These are phyloP conservation scores for Cajanus cajan DNA, from an alignment of 306 rosid species.

Conservation along the genomic window DNA sequence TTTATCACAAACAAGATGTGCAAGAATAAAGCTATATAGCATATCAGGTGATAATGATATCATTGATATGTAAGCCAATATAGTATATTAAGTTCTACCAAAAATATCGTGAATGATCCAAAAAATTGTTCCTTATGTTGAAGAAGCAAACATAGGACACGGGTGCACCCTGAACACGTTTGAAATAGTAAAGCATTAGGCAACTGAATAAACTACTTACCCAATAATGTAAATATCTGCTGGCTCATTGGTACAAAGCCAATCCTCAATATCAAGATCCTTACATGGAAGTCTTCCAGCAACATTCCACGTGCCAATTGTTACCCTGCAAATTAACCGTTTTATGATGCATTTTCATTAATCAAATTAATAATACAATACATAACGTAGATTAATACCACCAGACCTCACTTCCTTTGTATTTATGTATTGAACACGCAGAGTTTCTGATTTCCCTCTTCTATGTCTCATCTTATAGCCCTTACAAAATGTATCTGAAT, in stretches of 20 bases:
- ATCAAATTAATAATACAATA: conserved; percentile 13
- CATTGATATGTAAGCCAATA: too few relatives aligned
- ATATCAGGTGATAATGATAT: neutral
- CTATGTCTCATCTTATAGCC: conserved; percentile 49
- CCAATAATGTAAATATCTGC: conserved; percentile 87
- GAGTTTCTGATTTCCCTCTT: conserved; percentile 92
- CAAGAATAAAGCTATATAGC: neutral
- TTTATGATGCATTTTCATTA: conserved; percentile 27
- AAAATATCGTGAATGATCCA: neutral
- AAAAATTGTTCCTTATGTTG: neutral
- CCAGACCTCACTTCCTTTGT: conserved; percentile 85
- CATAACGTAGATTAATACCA: conserved; percentile 9
- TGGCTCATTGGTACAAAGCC: conserved; percentile 74
- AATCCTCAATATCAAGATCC: conserved; percentile 74
- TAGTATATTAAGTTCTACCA: neutral
- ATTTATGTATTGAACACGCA: conserved; percentile 85
- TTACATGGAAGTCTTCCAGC: conserved; percentile 74
- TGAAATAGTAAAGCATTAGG: neutral
- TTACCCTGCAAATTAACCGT: conserved; percentile 57
- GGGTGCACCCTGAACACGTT: neutral
- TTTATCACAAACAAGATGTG: neutral
- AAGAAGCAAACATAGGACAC: neutral
- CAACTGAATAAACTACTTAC: conserved; percentile 43
- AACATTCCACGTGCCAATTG: conserved; percentile 89
- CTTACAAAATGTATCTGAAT: conserved; percentile 53